Percentiles rank a stretch among this genome's conserved stretches.
Conservation (phyloP, 2,329 filamentous ascomycete genomes). For the Penicillium sclerotiorum region DNA sequence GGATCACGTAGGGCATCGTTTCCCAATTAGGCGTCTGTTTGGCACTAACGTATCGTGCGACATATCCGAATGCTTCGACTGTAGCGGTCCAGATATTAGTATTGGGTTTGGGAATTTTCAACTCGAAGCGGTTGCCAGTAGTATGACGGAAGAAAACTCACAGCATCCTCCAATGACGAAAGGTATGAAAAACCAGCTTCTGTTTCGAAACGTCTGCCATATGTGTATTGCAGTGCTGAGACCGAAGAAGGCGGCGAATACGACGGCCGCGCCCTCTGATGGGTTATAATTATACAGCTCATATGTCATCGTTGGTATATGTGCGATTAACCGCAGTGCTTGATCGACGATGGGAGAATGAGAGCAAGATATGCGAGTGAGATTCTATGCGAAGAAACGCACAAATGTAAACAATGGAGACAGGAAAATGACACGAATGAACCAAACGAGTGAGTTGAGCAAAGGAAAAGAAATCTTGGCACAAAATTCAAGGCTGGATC, state of each 20-base stretch:
- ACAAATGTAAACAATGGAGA: no score
- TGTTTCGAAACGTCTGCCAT: conserved; percentile 18
- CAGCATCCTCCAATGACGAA: conserved; percentile 44
- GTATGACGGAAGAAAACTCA: conserved; percentile 15
- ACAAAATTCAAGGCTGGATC: no score
- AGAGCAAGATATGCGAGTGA: no score
- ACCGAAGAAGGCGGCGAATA: conserved; percentile 31
- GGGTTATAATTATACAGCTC: conserved; percentile 23
- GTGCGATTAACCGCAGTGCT: background rate
- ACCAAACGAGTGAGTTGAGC: no score
- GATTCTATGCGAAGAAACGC: no score
- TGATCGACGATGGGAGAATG: background rate
- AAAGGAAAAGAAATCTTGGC: no score
- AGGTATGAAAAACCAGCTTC: conserved; percentile 31
- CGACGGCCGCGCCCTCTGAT: conserved; percentile 11
- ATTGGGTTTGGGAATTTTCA: no score
- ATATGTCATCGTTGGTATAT: conserved; percentile 5
- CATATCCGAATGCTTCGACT: conserved; percentile 19
- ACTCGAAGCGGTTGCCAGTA: no score
- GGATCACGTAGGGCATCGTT: conserved; percentile 22
- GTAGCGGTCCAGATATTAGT: no score
- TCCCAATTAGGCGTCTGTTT: conserved; percentile 23
- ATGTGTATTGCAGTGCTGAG: conserved; percentile 16
- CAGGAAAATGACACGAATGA: no score
- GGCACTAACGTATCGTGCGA: conserved; percentile 15